These are phyloP conservation scores for Cladosporium sp. DNA, from an alignment of 2,329 filamentous ascomycete species.

Conservation along the genomic window DNA sequence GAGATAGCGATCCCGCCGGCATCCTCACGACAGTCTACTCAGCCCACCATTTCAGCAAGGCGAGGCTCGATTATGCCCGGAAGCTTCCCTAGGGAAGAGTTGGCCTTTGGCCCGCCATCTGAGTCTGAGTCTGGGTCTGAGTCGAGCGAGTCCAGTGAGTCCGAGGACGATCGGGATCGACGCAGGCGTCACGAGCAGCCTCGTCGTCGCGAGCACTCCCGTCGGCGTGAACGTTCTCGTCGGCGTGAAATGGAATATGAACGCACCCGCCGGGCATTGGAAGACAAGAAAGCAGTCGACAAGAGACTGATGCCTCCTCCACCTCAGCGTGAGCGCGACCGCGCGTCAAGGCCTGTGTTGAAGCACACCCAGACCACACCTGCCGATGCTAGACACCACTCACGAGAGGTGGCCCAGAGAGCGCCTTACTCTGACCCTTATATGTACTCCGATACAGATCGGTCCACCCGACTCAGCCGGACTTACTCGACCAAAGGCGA, in stretches of 20 bases:
- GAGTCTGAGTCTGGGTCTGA: constrained; percentile 14
- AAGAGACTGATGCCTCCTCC: constrained; percentile 27
- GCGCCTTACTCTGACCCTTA: constrained; percentile 28
- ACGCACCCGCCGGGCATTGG: constrained; percentile 4
- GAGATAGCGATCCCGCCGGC: constrained; percentile 11
- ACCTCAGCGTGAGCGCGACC: background rate
- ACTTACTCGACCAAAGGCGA: constrained; percentile 27
- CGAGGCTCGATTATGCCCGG: constrained; percentile 12
- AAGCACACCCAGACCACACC: constrained; percentile 20
- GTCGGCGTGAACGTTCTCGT: background rate
- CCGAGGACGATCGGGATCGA: background rate
- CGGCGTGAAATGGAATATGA: constrained; percentile 20
- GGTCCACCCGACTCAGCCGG: constrained; percentile 27
- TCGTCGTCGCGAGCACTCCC: constrained; percentile 19
- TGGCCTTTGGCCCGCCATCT: background rate
- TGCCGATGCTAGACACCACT: background rate
- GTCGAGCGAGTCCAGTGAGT: background rate
- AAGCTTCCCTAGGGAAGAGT: constrained; percentile 15
- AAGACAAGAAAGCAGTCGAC: constrained; percentile 19
- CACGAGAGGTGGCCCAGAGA: constrained; percentile 18
- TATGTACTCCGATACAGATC: constrained; percentile 31
- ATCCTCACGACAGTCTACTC: background rate
- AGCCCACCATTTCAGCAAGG: constrained; percentile 15
- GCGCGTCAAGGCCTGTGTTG: constrained; percentile 22
- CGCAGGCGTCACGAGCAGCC: background rate